phyloP scores from a whole-genome alignment of 768 basidiomycete genomes.

The Peribolospora baueri region DNA sequence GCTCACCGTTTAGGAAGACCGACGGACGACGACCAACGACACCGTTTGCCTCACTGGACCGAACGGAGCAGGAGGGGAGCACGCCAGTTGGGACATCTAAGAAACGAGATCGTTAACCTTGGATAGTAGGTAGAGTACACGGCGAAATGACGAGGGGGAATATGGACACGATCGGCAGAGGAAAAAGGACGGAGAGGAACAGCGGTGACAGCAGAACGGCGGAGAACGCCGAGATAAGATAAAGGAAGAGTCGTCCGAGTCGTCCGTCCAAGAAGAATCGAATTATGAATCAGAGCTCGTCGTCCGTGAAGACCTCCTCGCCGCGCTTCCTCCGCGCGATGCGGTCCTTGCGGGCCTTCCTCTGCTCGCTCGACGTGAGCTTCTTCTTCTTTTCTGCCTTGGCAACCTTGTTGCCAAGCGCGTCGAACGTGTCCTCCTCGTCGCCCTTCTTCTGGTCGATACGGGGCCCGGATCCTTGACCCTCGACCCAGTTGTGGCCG shows the following conservation, averaged over 20 bases:
- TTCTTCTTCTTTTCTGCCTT: conserved; percentile 13
- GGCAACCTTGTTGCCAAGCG: conserved; percentile 90
- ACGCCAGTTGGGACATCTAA: no score
- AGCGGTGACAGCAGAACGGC: no score
- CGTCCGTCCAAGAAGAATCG: neutral
- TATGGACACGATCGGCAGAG: no score
- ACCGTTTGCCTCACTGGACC: no score
- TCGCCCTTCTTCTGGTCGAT: conserved; percentile 86
- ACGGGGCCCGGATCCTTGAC: conserved; percentile 77
- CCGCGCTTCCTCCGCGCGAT: conserved; percentile 72
- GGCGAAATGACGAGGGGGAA: no score
- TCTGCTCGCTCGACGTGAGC: conserved; percentile 39
- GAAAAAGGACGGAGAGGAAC: no score
- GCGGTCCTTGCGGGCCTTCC: conserved; percentile 93
- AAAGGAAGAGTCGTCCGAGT: neutral
- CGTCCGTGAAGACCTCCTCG: conserved; percentile 34
- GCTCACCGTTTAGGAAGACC: no score
- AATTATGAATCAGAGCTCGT: conserved; percentile 13
- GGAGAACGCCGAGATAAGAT: neutral
- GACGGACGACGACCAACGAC: no score
- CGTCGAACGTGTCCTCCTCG: conserved; percentile 78
- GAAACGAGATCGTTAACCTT: no score
- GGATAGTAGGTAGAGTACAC: no score
- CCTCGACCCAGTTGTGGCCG: conserved; percentile 98
- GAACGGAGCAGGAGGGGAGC: no score